Conservation (phyloP, 2,329 filamentous ascomycete genomes). For the Aureobasidium mangrovei region DNA sequence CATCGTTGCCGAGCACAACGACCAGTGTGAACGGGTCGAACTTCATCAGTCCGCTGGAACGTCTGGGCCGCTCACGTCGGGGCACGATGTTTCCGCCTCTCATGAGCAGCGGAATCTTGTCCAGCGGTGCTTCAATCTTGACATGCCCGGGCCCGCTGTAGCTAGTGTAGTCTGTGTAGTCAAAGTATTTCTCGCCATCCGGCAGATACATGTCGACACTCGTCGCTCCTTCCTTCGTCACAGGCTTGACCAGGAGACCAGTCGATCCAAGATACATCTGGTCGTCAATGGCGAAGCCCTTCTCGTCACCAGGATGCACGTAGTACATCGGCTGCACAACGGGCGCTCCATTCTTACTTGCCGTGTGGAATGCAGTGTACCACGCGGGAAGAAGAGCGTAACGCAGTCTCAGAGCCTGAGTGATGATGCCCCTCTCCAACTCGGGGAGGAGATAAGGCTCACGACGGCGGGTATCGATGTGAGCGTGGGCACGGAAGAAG, state of each 20-base stretch:
- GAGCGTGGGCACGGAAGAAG: slow-evolving; percentile 94
- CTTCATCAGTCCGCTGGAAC: slow-evolving; percentile 80
- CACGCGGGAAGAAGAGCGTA: slow-evolving; percentile 86
- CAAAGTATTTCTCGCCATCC: slow-evolving; percentile 83
- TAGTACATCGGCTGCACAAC: slow-evolving; percentile 91
- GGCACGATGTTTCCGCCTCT: slow-evolving; percentile 87
- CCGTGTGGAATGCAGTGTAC: slow-evolving; percentile 95
- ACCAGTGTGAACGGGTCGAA: slow-evolving; percentile 94
- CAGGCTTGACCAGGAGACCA: slow-evolving; percentile 85
- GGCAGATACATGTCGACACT: slow-evolving; percentile 77
- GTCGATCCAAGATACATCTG: slow-evolving; percentile 87
- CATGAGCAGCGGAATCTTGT: slow-evolving; percentile 84
- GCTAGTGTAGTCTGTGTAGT: slow-evolving; percentile 82
- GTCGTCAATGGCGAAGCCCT: slow-evolving; percentile 81
- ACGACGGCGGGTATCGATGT: slow-evolving; percentile 88
- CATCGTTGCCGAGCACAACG: slow-evolving; percentile 57
- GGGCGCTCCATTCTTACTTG: slow-evolving; percentile 71
- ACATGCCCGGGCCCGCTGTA: slow-evolving; percentile 66
- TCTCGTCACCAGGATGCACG: slow-evolving; percentile 76
- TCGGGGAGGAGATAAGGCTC: slow-evolving; percentile 86
- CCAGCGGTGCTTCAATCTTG: slow-evolving; percentile 66
- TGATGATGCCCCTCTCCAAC: slow-evolving; percentile 78
- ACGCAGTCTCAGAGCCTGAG: slow-evolving; percentile 75
- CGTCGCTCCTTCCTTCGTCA: slow-evolving; percentile 66
- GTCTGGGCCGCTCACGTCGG: slow-evolving; percentile 76